Evolutionary conservation across 2,329 filamentous ascomycete genomes (phyloP).

Genomic region (Nemania sp.): DNA sequence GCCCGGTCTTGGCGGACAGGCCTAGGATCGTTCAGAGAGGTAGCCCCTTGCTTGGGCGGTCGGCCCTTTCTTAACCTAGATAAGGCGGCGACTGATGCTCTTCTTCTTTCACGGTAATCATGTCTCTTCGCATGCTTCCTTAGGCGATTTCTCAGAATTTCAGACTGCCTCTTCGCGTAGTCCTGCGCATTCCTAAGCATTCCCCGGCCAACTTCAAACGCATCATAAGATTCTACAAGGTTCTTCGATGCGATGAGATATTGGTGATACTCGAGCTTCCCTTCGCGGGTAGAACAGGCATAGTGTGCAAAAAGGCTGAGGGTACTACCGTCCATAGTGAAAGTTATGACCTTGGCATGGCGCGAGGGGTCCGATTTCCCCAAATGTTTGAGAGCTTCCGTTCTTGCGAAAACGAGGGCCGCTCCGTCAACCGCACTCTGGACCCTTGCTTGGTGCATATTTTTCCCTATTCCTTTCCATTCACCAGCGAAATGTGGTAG

Average conservation of each 20-base stretch:
- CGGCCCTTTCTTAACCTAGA: too few species aligned
- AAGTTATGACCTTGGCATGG: neutral
- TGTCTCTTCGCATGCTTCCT: neutral
- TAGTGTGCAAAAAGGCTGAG: slow-evolving; percentile 1
- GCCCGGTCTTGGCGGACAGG: too few species aligned
- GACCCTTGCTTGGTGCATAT: neutral
- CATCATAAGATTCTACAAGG: neutral
- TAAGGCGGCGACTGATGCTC: too few species aligned
- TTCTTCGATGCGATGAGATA: neutral
- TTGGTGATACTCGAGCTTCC: neutral
- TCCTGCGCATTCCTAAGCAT: neutral
- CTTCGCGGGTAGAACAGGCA: neutral
- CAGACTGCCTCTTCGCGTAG: neutral
- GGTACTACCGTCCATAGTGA: neutral
- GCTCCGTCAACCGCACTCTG: neutral
- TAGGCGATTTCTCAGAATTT: neutral
- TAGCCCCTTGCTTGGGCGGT: too few species aligned
- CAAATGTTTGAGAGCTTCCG: neutral
- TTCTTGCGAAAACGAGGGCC: neutral
- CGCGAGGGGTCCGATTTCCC: slow-evolving; percentile 5
- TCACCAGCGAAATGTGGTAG: slow-evolving; percentile 5
- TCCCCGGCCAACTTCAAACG: neutral
- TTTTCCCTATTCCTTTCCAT: neutral
- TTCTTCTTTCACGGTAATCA: too few species aligned
- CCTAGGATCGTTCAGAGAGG: too few species aligned